Evolutionary conservation across 169 alveolate species (phyloP).

Genomic region (Plasmodium gaboni): DNA sequence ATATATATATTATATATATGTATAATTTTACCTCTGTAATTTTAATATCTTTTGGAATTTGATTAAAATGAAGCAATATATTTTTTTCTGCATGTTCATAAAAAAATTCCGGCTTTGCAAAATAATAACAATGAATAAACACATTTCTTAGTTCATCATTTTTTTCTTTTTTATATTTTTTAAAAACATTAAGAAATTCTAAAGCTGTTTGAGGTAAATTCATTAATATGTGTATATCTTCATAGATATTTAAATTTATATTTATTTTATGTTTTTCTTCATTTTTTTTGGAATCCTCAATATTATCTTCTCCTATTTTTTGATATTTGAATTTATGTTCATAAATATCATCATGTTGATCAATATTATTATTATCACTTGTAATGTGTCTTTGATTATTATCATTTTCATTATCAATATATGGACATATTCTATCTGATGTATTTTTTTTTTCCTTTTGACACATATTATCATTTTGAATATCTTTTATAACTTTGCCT

Average conservation of each 20-base stretch:
- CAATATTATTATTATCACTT: neutral
- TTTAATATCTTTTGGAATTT: slow-evolving; percentile 45
- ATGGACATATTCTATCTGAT: no score
- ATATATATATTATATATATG: neutral
- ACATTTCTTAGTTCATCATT: slow-evolving; percentile 39
- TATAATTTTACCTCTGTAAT: slow-evolving; percentile 36
- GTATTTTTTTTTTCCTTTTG: neutral
- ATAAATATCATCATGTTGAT: neutral
- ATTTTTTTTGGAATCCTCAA: neutral
- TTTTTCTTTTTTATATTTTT: slow-evolving; percentile 11
- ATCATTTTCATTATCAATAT: neutral
- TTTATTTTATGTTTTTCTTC: slow-evolving; percentile 64
- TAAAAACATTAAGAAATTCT: slow-evolving; percentile 88
- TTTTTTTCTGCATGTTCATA: slow-evolving; percentile 61
- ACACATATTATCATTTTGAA: neutral
- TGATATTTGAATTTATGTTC: neutral
- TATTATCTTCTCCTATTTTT: neutral
- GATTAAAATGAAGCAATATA: slow-evolving; percentile 29
- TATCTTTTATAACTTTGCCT: neutral
- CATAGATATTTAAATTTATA: slow-evolving; percentile 75
- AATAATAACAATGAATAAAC: slow-evolving; percentile 53
- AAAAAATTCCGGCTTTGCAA: slow-evolving; percentile 60
- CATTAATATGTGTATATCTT: slow-evolving; percentile 90
- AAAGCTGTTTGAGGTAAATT: slow-evolving; percentile 92
- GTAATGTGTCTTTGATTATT: neutral